Percentiles rank a stretch among this genome's conserved stretches.
These are phyloP conservation scores for Peronospora tabacina DNA, from an alignment of 352 stramenopile species.

Conservation along the genomic window DNA sequence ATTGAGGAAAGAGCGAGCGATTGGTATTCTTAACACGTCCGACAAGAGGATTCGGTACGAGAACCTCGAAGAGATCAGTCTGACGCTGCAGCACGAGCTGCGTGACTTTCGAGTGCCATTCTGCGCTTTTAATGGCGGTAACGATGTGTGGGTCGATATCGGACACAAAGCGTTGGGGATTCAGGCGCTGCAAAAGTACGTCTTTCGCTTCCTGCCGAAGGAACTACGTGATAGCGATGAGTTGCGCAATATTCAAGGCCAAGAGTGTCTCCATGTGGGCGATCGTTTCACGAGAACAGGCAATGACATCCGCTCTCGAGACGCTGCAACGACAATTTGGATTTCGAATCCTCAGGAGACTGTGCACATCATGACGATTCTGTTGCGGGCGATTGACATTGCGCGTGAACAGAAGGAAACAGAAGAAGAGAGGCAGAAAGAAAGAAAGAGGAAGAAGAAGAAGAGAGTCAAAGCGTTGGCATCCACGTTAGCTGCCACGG, in stretches of 20 bases:
- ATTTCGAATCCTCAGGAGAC: slow-evolving; percentile 93
- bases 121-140: slow-evolving; percentile 94
- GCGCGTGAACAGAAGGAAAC: slow-evolving; percentile 29
- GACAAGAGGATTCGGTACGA: slow-evolving; percentile 83
- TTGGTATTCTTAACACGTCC: slow-evolving; percentile 88
- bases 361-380: slow-evolving; percentile 90
- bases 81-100: slow-evolving; percentile 88
- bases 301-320: slow-evolving; percentile 91
- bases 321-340: slow-evolving; percentile 91
- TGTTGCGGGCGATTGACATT: slow-evolving; percentile 69
- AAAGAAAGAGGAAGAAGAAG: slow-evolving; percentile 24
- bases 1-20: slow-evolving; percentile 89
- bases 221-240: slow-evolving; percentile 63
- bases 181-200: slow-evolving; percentile 83
- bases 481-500: slow-evolving; percentile 3
- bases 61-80: slow-evolving; percentile 91
- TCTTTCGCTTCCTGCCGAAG: slow-evolving; percentile 62
- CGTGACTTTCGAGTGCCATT: slow-evolving; percentile 79
- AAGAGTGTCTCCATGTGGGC: slow-evolving; percentile 92
- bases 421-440: slow-evolving; percentile 14
- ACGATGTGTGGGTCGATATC: slow-evolving; percentile 94
- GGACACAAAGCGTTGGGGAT: slow-evolving; percentile 95
- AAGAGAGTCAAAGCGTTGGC: slow-evolving; percentile 17
- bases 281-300: slow-evolving; percentile 88
- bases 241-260: slow-evolving; percentile 57